Percentiles rank a stretch among this genome's conserved stretches.
Evolutionary conservation across 139 green algal species (phyloP).

Genomic region (Micromonas commoda): DNA sequence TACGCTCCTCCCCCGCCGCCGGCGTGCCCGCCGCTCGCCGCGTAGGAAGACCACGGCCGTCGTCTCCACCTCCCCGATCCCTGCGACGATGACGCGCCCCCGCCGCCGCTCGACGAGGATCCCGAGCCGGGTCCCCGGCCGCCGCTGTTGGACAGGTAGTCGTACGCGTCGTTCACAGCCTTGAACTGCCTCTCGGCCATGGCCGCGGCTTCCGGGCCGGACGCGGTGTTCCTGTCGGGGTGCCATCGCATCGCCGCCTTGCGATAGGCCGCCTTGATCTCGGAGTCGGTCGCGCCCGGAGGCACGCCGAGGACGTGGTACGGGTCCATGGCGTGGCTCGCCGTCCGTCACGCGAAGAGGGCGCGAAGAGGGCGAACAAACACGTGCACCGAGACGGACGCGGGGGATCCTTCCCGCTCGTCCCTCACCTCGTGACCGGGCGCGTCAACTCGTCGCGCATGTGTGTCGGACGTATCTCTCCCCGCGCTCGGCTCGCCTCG

Average conservation of each 20-base stretch:
- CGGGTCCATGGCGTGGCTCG: conserved; percentile 26
- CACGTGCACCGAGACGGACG: too few species aligned
- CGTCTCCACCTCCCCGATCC: too few species aligned
- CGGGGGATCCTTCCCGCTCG: too few species aligned
- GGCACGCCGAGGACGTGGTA: conserved; percentile 32
- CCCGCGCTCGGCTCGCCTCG: too few species aligned
- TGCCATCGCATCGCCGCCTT: conserved; percentile 62
- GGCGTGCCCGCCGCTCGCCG: background rate
- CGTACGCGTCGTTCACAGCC: conserved; percentile 94
- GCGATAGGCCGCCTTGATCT: conserved; percentile 60
- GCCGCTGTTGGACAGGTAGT: conserved; percentile 87
- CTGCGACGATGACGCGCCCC: background rate
- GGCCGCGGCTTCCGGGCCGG: background rate
- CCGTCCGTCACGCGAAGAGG: background rate
- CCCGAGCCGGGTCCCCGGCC: too few species aligned
- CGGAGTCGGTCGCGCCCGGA: conserved; percentile 53
- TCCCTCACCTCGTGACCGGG: too few species aligned
- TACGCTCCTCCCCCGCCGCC: too few species aligned
- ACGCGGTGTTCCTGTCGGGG: conserved; percentile 56
- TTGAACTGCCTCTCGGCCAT: conserved; percentile 69
- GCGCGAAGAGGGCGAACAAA: background rate
- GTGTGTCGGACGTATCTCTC: too few species aligned
- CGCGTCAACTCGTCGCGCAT: too few species aligned
- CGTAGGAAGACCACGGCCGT: too few species aligned
- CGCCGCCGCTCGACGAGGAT: too few species aligned